Evolutionary conservation across 2,329 filamentous ascomycete genomes (phyloP).

Genomic region (Penicillium sp.): DNA sequence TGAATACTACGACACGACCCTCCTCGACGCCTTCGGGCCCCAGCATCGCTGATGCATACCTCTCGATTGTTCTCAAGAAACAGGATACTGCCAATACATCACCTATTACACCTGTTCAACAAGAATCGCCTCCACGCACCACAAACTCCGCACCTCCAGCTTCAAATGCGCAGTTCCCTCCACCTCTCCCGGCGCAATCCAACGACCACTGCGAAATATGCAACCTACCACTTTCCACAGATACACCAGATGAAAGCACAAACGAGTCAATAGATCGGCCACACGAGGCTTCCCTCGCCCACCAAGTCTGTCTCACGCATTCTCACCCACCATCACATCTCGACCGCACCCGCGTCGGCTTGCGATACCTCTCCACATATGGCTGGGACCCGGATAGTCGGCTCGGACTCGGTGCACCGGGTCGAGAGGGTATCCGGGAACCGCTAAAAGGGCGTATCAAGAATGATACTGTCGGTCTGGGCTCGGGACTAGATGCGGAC

Average conservation of each 20-base stretch:
- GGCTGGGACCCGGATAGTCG: constrained; percentile 67
- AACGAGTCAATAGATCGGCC: constrained; percentile 13
- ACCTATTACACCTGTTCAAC: constrained; percentile 12
- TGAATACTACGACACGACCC: constrained; percentile 36
- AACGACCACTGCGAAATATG: constrained; percentile 58
- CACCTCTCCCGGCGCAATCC: constrained; percentile 1
- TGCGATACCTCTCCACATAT: constrained; percentile 60
- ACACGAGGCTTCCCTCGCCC: constrained; percentile 58
- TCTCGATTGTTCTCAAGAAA: constrained; percentile 51
- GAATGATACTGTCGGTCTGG: constrained; percentile 75
- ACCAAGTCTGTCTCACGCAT: constrained; percentile 62
- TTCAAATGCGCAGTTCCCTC: constrained; percentile 6
- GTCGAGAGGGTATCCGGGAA: constrained; percentile 70
- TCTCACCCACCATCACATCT: constrained; percentile 62
- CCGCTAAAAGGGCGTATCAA: constrained; percentile 76
- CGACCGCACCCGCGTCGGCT: constrained; percentile 59
- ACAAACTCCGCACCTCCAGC: constrained; percentile 18
- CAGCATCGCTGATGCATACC: constrained; percentile 47
- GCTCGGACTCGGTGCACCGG: constrained; percentile 70
- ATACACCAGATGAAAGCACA: constrained; percentile 16
- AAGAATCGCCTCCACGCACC: constrained; percentile 8
- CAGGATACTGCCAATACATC: constrained; percentile 7
- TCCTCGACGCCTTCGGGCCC: constrained; percentile 30
- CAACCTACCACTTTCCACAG: constrained; percentile 53
- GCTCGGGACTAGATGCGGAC: constrained; percentile 50